Percentiles rank a stretch among this genome's conserved stretches.
Conservation (phyloP, 768 basidiomycete genomes). For the Lentinula guzmanii region DNA sequence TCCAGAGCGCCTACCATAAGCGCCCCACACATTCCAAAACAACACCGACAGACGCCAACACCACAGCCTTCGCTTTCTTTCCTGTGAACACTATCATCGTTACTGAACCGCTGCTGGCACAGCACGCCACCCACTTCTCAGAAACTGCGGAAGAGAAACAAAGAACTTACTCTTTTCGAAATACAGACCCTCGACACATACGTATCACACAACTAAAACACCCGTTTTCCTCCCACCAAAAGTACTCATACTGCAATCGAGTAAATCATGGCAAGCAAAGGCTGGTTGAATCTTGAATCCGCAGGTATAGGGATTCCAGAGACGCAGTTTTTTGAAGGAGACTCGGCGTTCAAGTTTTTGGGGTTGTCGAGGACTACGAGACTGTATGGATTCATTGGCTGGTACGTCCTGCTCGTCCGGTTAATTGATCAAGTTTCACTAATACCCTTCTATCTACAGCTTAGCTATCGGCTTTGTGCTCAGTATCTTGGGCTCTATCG, state of each 20-base stretch:
- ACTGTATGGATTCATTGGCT: constrained; percentile 81
- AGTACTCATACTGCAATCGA: neutral
- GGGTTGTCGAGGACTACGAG: constrained; percentile 75
- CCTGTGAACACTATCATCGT: neutral
- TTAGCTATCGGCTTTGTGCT: constrained; percentile 70
- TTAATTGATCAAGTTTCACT: no score
- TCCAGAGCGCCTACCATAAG: neutral
- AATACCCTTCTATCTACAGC: constrained; percentile 31
- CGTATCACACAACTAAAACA: neutral
- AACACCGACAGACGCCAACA: no score
- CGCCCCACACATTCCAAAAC: neutral
- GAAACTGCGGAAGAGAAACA: neutral
- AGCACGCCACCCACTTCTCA: neutral
- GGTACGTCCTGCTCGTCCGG: constrained; percentile 41
- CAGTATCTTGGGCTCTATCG: constrained; percentile 71
- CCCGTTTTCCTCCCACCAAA: neutral
- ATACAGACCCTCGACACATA: neutral
- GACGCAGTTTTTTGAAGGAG: constrained; percentile 81
- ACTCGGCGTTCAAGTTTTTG: constrained; percentile 80
- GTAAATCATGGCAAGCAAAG: constrained; percentile 50
- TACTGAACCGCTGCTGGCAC: neutral
- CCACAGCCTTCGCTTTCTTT: neutral
- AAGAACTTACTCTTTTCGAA: neutral
- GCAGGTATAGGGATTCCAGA: constrained; percentile 62
- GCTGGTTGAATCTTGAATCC: constrained; percentile 84